Base-by-base conservation (phyloP, 192 early-diverging fungal genomes). In the Phlyctochytrium planicorne region DNA sequence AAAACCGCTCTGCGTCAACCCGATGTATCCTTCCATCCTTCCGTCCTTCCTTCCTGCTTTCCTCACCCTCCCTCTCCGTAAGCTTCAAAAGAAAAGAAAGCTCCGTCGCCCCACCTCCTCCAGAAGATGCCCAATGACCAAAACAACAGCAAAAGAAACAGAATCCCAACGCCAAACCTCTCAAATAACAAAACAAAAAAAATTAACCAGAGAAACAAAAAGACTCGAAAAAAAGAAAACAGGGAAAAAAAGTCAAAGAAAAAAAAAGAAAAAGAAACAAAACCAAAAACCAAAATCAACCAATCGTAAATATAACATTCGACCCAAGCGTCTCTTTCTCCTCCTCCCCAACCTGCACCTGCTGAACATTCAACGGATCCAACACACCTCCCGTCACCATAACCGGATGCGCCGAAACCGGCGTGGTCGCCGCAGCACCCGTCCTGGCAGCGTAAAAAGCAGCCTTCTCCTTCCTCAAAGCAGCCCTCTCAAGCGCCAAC, bases 401-500 rank as follows among this genome's bases (percentile, higher is more conserved):
- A 6, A 20, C 10, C 40, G 40, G 40, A 6, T 14, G 10, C 40
- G 40, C 40, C 6, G 10, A 14, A 47, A 47, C 40, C 40, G 20
- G 6, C 40, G 40, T 14, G 10, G 40, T 47, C 40, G 40, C 40
- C 40, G 10, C 40, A 6, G 40, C 40, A n/a, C n/a, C n/a, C 40
- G 40, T 55, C 53, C 59, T 65, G 10, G 53, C 29, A 3, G 70
- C 70, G 3, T 66, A 57, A 24, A 72, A 53, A 34, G 65, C 70
- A 12, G 63, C 59, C 63, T 35, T 27, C 47, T 72, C 70, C 37
- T 72, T 72, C 64, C 65, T 72, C 3, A 72, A 40, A 32, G 32
- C 55, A 34, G 30, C 30, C 60, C 59, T 59, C 52, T 91, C 88
- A 30, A 76, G 53, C 66, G 81, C 88, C 23, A 92, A 69, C 32